phyloP scores from a whole-genome alignment of 495 filamentous ascomycete species.

The Darksidea phi region DNA sequence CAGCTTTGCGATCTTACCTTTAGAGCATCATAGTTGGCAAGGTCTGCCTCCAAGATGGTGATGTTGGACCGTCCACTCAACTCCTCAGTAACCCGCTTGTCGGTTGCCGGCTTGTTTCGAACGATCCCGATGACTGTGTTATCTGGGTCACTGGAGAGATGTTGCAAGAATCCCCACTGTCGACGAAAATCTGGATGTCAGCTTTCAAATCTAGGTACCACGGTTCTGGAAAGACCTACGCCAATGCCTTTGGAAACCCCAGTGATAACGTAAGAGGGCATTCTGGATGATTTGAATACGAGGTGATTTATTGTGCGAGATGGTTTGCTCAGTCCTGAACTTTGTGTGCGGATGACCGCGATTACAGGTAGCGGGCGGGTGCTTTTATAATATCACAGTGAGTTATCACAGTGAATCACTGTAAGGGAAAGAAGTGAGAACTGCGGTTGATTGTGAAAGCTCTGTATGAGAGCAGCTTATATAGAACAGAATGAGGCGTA shows the following conservation, averaged over 20 bases:
- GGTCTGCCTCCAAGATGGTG: slow-evolving; percentile 25
- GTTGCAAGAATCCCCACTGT: slow-evolving; percentile 45
- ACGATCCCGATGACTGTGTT: slow-evolving; percentile 49
- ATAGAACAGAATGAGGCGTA: too few species aligned
- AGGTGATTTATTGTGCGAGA: background rate
- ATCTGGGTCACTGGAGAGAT: slow-evolving; percentile 43
- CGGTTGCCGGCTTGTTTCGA: slow-evolving; percentile 44
- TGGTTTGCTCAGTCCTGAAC: background rate
- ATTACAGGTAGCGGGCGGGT: too few species aligned
- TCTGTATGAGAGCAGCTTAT: too few species aligned
- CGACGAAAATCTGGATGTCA: background rate
- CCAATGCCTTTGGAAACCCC: slow-evolving; percentile 48
- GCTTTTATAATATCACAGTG: too few species aligned
- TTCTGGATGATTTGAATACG: slow-evolving; percentile 1
- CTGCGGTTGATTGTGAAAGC: too few species aligned
- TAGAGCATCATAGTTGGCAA: slow-evolving; percentile 21
- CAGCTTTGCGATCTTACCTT: background rate
- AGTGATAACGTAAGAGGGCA: slow-evolving; percentile 37
- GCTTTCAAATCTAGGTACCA: background rate
- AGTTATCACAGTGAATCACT: too few species aligned
- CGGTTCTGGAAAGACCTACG: slow-evolving; percentile 32
- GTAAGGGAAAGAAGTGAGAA: too few species aligned
- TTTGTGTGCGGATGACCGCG: too few species aligned
- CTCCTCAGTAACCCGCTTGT: slow-evolving; percentile 29
- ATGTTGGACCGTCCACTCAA: slow-evolving; percentile 23